Evolutionary conservation across 2,329 filamentous ascomycete genomes (phyloP).

Genomic region (Penicillium psychrosexuale): DNA sequence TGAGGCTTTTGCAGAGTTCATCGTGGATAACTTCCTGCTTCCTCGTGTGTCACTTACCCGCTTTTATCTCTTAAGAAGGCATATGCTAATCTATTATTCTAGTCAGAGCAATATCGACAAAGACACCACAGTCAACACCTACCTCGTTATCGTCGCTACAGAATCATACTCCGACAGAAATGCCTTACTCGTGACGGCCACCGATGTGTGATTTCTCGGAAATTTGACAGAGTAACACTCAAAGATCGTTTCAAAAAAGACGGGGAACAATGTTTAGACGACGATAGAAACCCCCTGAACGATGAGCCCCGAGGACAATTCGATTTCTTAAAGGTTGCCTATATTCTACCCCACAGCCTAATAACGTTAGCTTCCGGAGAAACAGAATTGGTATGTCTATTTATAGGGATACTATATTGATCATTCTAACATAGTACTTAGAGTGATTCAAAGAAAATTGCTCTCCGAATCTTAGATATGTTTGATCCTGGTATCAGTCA

Average conservation of each 20-base stretch:
- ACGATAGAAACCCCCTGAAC: background rate
- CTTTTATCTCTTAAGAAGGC: background rate
- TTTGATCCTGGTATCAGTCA: no score
- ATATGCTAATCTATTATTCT: background rate
- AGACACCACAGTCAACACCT: background rate
- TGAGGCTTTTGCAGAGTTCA: background rate
- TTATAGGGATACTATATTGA: no score
- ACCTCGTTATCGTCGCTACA: background rate
- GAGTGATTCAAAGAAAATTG: no score
- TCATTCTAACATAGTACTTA: no score
- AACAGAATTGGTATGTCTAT: no score
- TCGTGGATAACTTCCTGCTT: background rate
- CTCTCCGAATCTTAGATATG: no score
- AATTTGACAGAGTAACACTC: background rate
- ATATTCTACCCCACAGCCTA: no score
- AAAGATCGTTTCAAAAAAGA: background rate
- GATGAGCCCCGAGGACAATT: no score
- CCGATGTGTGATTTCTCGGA: background rate
- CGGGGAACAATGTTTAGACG: background rate
- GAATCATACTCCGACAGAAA: background rate
- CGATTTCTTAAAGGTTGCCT: no score
- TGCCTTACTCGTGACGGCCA: background rate
- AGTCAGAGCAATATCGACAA: background rate
- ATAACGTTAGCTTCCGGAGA: no score
- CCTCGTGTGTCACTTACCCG: background rate